Evolutionary conservation across 129 eudicot genomes (phyloP), one percentile per base, ranked within the genome.

Genomic region (Flaveria bidentis): DNA sequence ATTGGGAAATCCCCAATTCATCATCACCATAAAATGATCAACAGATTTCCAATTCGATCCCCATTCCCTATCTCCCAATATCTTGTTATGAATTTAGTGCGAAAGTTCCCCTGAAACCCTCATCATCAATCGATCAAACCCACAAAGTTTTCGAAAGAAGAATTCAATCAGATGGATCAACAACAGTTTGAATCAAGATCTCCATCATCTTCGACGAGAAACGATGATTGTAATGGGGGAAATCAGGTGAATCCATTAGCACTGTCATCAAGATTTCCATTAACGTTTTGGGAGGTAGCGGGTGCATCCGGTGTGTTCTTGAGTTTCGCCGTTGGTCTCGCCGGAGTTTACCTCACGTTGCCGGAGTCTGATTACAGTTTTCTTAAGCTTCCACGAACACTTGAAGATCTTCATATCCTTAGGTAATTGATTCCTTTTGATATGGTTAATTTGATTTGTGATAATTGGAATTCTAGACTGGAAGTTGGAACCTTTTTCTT

Each of bases 361-460:
- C 97, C 98, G 10, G 85, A 86, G 41, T 90, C 97, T 23, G 98
- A 93, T 84, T 93, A 90, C 73, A 88, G 88, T 81, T 93, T 93
- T 83, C 91, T 93, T 61, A 93, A 87, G 90, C 84, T 93, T 73
- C 98, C 98, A 10, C 87, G 91, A 42, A 83, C 88, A 52, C 96
- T 93, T 39, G 67, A 88, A 79, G 98, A 93, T 69, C 87, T 93
- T 68, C 92, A 86, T 56, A 81, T 88, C 30, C 96, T 93, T 74
- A 88, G 92, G 98, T 90, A 83, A 44, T 51, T 39, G 12, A 45
- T 45, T 11, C 1, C 50, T 45, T 45, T 45, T 36, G 41, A 36
- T 36, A 36, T 36, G 41, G 41, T 30, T 30, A 30, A 30, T 30
- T 30, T 30, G 36, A 3, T 30, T 4, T 4, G 36, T 30, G 36